Conservation (phyloP, 148 eudicot species). For the Silene latifolia region DNA sequence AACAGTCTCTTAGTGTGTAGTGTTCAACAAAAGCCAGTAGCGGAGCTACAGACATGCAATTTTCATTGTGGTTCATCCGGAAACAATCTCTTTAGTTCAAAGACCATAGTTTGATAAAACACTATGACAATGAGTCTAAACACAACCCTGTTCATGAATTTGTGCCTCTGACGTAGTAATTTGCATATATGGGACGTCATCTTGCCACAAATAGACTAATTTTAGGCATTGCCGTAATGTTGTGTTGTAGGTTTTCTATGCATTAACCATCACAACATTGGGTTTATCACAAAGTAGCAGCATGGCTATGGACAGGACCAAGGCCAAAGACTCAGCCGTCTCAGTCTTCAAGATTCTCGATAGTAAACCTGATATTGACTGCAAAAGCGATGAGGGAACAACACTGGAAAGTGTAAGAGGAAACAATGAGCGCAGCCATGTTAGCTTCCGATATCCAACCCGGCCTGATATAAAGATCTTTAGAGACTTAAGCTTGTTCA, state of each 20-base stretch:
- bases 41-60: too few relatives aligned
- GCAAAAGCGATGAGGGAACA: conserved; percentile 52
- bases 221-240: too few relatives aligned
- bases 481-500: conserved; percentile 55
- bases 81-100: too few relatives aligned
- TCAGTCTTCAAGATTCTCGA: conserved; percentile 77
- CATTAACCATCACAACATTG: conserved; percentile 51
- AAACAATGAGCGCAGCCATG: conserved; percentile 54
- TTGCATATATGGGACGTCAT: too few relatives aligned
- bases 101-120: too few relatives aligned
- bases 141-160: too few relatives aligned
- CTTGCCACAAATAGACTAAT: too few relatives aligned
- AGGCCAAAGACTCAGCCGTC: conserved; percentile 62
- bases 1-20: too few relatives aligned
- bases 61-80: too few relatives aligned
- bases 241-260: conserved; percentile 79
- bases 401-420: conserved; percentile 46
- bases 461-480: conserved; percentile 76
- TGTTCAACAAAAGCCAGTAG: too few relatives aligned
- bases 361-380: conserved; percentile 62
- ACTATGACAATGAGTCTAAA: too few relatives aligned
- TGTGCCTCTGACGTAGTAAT: too few relatives aligned
- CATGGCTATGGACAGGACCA: conserved; percentile 55
- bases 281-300: conserved; percentile 68
- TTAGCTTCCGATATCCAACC: conserved; percentile 73